Conservation (phyloP, 257 asterid genomes). For the Solanum clarkiae region DNA sequence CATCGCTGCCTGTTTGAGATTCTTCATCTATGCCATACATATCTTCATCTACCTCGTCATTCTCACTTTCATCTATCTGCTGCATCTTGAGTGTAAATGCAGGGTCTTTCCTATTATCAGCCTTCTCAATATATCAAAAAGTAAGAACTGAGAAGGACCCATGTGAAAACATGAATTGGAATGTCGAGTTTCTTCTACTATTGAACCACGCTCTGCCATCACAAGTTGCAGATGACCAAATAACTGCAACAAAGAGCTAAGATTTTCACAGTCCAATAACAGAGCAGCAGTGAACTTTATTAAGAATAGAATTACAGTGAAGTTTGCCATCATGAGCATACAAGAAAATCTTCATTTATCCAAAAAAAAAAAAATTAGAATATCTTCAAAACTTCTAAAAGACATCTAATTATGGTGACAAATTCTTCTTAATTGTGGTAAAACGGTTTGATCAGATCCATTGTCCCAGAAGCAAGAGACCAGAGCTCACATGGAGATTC, state of each 20-base stretch:
- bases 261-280: background rate
- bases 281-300: background rate
- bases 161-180: background rate
- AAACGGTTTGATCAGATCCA: background rate
- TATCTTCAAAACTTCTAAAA: background rate
- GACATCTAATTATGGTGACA: background rate
- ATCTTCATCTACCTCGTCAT: too few species aligned
- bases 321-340: background rate
- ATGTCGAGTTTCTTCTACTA: background rate
- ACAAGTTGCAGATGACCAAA: conserved; percentile 83
- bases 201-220: conserved; percentile 48
- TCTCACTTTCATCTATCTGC: too few species aligned
- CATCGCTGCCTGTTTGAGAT: too few species aligned
- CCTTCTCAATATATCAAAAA: conserved; percentile 45
- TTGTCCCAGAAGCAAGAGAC: background rate
- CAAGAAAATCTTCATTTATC: background rate
- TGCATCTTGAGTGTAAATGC: too few species aligned
- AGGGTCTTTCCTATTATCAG: conserved; percentile 1
- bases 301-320: background rate
- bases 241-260: conserved; percentile 39
- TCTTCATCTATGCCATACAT: too few species aligned
- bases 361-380: background rate
- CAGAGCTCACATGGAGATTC: background rate
- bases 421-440: background rate
- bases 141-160: background rate